Conservation (phyloP, 2,329 filamentous ascomycete species). For the Neospermospora avenae region DNA sequence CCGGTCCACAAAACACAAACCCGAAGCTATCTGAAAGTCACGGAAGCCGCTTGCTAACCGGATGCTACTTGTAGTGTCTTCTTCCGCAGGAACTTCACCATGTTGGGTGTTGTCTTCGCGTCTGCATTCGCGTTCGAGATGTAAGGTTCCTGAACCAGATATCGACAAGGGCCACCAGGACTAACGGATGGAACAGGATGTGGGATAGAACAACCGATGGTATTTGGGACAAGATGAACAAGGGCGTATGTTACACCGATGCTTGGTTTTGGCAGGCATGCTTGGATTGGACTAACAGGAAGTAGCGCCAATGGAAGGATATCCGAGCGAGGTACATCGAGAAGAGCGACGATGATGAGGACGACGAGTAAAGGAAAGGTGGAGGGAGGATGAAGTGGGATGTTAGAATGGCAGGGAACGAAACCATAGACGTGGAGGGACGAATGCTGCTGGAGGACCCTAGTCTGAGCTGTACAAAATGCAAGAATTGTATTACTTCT, state of each 20-base stretch:
- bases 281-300: conserved; percentile 33
- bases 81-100: conserved; percentile 83
- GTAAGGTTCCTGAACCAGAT: conserved; percentile 52
- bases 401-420: conserved; percentile 1
- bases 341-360: conserved; percentile 59
- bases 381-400: neutral
- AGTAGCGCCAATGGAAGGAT: conserved; percentile 98
- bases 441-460: conserved; percentile 8
- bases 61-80: conserved; percentile 57
- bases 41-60: conserved; percentile 17
- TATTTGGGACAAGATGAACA: conserved; percentile 89
- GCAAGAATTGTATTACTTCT: conserved; percentile 24
- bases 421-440: conserved; percentile 7
- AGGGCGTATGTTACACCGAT: conserved; percentile 65
- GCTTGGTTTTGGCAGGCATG: conserved; percentile 19
- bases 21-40: neutral
- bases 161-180: neutral
- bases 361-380: conserved; percentile 31
- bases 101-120: conserved; percentile 82
- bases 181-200: conserved; percentile 50
- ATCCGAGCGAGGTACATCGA: conserved; percentile 87
- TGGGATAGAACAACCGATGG: conserved; percentile 81
- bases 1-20: neutral
- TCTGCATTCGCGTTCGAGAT: conserved; percentile 90
- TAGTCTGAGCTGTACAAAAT: conserved; percentile 32